Base-by-base conservation (phyloP, 768 basidiomycete genomes). In the Leccinum boreale region DNA sequence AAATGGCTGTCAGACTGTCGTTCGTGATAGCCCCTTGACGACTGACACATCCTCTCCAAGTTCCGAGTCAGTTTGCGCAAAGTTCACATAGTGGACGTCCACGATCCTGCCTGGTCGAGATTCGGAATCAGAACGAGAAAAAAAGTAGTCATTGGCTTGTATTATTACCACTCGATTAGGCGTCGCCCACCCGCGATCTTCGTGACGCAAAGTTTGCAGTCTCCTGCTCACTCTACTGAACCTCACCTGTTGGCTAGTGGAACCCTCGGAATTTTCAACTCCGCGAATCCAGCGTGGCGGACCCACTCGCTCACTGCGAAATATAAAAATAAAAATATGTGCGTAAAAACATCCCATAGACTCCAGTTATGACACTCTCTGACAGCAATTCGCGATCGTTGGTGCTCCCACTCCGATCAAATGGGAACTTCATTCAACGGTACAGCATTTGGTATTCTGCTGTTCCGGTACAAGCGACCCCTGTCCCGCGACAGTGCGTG, bases 241-340 rank as follows among this genome's bases (percentile, higher is more conserved):
- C 11, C 23, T 24, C 10, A 17, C 56, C 56, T 31, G 51, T 39
- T 42, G 39, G 39, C n/a, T 28, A 14, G 33, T 35, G 8, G 39
- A 12, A 17, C 49, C 28, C 26, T 24, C 26, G 23, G 33, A 44
- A 39, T 59, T 71, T 67, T 46, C 31, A 69, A 71, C 72, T 71
- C 70, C 70, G 70, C 70, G 70, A 73, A 55, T 46, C 33, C 59
- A 51, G 71, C 64, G 71, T 70, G 70, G 58, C 69, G 33, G 29
- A 33, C 21, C 45, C 19, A 19, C 42, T 19, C 9, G 15, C 23
- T 26, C 6, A 24, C 47, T 44, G 49, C 50, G 31, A 44, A 53
- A 39, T n/a, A 39, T 39, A 39, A 17, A 39, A 42, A n/a, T 39
- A 42, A 42, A 4, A 42, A n/a, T 10, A 10, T 50, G 58, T 67